Conservation (phyloP, 345 rosid species). For the Kandelia obovata region DNA sequence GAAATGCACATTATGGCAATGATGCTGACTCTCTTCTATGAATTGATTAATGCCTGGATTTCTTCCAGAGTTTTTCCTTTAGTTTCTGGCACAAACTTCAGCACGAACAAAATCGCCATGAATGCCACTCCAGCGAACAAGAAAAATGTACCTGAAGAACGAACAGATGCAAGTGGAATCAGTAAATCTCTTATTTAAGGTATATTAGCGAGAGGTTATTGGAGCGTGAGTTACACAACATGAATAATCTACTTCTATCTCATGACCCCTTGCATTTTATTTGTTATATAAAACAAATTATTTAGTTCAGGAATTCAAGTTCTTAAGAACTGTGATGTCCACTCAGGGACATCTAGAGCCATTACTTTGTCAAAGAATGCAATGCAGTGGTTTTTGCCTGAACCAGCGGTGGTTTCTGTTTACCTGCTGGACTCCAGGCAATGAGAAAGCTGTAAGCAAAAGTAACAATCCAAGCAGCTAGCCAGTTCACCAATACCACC, state of each 20-base stretch:
- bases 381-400: background rate
- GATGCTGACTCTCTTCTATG: constrained; percentile 20
- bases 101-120: constrained; percentile 59
- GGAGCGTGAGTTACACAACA: too few species aligned
- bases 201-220: too few species aligned
- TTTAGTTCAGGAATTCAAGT: too few species aligned
- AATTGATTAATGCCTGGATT: constrained; percentile 66
- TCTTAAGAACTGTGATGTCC: too few species aligned
- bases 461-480: constrained; percentile 90
- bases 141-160: constrained; percentile 69
- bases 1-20: too few species aligned
- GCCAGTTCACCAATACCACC: constrained; percentile 88
- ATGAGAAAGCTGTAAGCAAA: constrained; percentile 79
- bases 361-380: background rate
- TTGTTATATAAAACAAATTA: too few species aligned
- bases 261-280: too few species aligned
- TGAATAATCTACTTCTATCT: too few species aligned
- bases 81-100: constrained; percentile 84
- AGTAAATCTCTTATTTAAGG: too few species aligned
- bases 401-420: background rate
- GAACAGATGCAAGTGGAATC: background rate
- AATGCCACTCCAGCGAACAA: constrained; percentile 60
- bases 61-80: constrained; percentile 93
- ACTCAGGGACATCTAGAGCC: background rate
- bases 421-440: constrained; percentile 82